Conservation (phyloP, 2,329 filamentous ascomycete genomes). For the Xylaria sp. region DNA sequence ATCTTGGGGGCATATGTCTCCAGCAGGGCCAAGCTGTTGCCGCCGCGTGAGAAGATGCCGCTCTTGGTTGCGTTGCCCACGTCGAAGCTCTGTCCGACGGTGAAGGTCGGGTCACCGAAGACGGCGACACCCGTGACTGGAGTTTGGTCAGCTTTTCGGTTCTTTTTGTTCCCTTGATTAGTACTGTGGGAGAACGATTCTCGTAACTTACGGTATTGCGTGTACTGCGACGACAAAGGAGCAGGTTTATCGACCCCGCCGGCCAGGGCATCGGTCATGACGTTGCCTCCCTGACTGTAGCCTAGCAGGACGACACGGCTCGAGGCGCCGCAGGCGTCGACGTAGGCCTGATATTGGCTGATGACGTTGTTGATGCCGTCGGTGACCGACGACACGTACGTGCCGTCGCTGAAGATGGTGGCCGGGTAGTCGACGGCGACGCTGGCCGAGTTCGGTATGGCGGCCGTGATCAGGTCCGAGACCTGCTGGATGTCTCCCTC, state of each 20-base stretch:
- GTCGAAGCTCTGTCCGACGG: slow-evolving; percentile 33
- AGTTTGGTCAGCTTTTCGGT: neutral
- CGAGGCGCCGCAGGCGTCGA: slow-evolving; percentile 30
- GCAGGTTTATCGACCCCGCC: slow-evolving; percentile 34
- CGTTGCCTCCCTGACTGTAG: slow-evolving; percentile 37
- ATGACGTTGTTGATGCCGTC: slow-evolving; percentile 30
- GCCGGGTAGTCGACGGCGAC: slow-evolving; percentile 36
- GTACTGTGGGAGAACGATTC: neutral
- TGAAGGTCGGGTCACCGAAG: slow-evolving; percentile 36
- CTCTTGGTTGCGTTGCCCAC: slow-evolving; percentile 30
- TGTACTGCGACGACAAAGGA: slow-evolving; percentile 21
- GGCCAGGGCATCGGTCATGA: slow-evolving; percentile 35
- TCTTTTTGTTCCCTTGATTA: neutral
- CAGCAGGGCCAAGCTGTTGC: slow-evolving; percentile 27
- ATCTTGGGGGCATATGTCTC: slow-evolving; percentile 10
- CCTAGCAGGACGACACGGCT: slow-evolving; percentile 32
- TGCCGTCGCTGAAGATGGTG: slow-evolving; percentile 29
- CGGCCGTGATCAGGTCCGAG: slow-evolving; percentile 21
- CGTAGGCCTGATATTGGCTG: slow-evolving; percentile 24
- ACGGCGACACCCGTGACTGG: slow-evolving; percentile 26
- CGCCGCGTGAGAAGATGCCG: slow-evolving; percentile 36
- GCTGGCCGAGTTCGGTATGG: slow-evolving; percentile 26
- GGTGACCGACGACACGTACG: slow-evolving; percentile 29
- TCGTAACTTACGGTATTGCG: slow-evolving; percentile 27
- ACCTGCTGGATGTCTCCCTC: slow-evolving; percentile 29